Base-by-base conservation (phyloP, 345 rosid species). In the Camelina laxa region DNA sequence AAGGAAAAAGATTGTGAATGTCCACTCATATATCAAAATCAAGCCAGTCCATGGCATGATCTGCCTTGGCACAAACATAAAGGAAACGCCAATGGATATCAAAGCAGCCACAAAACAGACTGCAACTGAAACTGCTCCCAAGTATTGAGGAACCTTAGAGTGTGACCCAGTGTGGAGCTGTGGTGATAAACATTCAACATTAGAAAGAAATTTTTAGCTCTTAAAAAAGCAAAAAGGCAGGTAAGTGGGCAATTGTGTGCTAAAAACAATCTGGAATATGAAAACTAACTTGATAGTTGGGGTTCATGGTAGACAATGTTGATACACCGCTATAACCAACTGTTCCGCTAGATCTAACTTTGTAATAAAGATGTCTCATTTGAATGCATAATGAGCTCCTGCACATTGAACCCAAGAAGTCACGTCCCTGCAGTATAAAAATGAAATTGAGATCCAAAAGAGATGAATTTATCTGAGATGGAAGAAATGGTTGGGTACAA, bases 41-140 rank as follows among this genome's bases (percentile, higher is more conserved):
- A 94, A 71, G 60, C 96, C 98, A 49, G 93, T 91, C 97, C 96
- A 94, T 10, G 96, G 97, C 84, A 57, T 86, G 82, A 88, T 91
- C 85, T 91, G 97, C 36, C 81, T 90, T 51, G 96, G 97, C 75
- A 89, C 93, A 70, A 88, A 82, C 62, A 78, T 54, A 7, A 93
- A 75, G 74, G 92, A 79, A 62, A 89, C 69, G 59, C 85, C 95
- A 70, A 89, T 65, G 75, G 98, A 81, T 67, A 80, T 79, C 54
- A 84, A 22, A 53, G 69, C 82, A 66, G 87, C 83, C 62, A 72
- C 24, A 60, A 91, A 87, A 73, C 91, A 89, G 54, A 77, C 75
- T 15, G 74, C 54, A 30, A 91, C 75, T 17, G 98, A 89, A 62
- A 85, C 49, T 73, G 90, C 88, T 20, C 88, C 90, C 79, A 93